Evolutionary conservation across 2,329 filamentous ascomycete genomes (phyloP), one percentile per base, ranked within the genome.

Genomic region (Cercospora janseana): DNA sequence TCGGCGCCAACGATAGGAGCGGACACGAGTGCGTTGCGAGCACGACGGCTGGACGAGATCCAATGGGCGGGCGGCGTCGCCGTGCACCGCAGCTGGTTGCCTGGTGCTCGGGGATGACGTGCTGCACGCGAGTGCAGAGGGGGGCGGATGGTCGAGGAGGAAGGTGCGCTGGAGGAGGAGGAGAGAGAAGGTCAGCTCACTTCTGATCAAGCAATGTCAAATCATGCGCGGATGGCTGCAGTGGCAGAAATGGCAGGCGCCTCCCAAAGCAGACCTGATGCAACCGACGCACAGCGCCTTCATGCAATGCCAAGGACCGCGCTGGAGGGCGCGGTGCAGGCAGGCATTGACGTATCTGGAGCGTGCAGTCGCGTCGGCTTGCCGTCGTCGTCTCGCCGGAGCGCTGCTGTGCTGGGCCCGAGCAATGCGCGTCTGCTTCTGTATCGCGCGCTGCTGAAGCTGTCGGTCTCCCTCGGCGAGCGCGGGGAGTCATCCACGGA

Each of bases 211-310:
- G 37, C 44, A 21, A 60, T 56, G 49, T 54, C 55, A 58, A 58
- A 60, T 60, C 40, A 52, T 47, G 37, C 35, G 41, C 55, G 57
- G 57, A 41, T 54, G 51, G 48, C 43, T 60, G 57, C 57, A 60
- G 49, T 46, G 28, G 51, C 51, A 54, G 47, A 21, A 45, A 51
- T 40, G 34, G 45, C 40, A 32, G 46, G 21, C 24, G 44, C 32
- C 32, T 15, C 49, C 43, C 43, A 18, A 34, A 32, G 6, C 44
- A 31, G 46, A 42, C 26, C 18, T 31, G 37, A 41, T 27, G 34
- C 20, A 18, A 38, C 18, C 26, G 31, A 27, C 43, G 27, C 38
- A 41, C 16, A 13, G 28, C 47, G 49, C 37, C 49, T 48, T 52
- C 20, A 52, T 52, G 50, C 50, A 27, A 26, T 29, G 49, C 49